Evolutionary conservation across 805 yeast species (phyloP).

Genomic region (Torulaspora delbrueckii): DNA sequence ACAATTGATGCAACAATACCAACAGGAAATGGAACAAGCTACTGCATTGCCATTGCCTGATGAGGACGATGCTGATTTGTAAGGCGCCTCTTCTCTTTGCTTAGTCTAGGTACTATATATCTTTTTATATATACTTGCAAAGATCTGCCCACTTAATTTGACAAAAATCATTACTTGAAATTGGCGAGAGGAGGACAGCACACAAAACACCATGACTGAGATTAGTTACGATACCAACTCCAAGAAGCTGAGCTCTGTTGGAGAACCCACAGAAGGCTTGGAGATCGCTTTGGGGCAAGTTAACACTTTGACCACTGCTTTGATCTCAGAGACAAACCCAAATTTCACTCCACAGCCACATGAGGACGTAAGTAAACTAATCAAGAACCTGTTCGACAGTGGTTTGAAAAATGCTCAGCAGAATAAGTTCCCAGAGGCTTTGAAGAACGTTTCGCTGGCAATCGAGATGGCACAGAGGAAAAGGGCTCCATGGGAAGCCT

Average conservation of each 20-base stretch:
- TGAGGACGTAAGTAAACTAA: conserved; percentile 47
- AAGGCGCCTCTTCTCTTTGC: conserved; percentile 31
- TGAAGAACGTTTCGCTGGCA: conserved; percentile 59
- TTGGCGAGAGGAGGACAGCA: neutral
- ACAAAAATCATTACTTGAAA: neutral
- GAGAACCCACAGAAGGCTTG: conserved; percentile 7
- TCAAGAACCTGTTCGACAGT: conserved; percentile 59
- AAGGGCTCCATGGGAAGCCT: conserved; percentile 69
- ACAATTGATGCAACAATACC: conserved; percentile 95
- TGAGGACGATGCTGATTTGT: conserved; percentile 99
- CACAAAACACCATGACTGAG: conserved; percentile 1
- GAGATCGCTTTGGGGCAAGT: conserved; percentile 31
- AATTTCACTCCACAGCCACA: conserved; percentile 52
- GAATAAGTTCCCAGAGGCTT: conserved; percentile 53
- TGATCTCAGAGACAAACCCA: conserved; percentile 42
- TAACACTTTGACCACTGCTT: conserved; percentile 34
- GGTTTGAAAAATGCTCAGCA: conserved; percentile 54
- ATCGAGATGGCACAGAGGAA: conserved; percentile 57
- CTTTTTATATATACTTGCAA: neutral
- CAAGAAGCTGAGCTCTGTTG: conserved; percentile 2
- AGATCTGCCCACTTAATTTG: neutral
- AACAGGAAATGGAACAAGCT: conserved; percentile 99
- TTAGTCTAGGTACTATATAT: conserved; percentile 2
- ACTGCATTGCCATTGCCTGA: conserved; percentile 99
- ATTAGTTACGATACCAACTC: conserved; percentile 10